phyloP scores from a whole-genome alignment of 2,329 filamentous ascomycete species.

The Ceratocystis ficicola region DNA sequence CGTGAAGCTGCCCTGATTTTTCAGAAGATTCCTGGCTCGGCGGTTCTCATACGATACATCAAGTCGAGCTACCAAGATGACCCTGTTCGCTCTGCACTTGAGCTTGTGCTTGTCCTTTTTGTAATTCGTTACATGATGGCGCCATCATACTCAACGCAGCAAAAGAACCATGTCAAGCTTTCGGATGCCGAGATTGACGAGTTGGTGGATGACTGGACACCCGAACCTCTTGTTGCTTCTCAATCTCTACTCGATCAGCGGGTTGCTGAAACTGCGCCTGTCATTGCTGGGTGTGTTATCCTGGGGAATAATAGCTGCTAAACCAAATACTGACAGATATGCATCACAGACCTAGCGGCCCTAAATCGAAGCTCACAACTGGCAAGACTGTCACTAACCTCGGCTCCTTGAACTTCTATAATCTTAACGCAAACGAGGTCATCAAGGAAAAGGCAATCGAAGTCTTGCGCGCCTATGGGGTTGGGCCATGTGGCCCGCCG shows the following conservation, averaged over 20 bases:
- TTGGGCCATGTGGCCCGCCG: conserved; percentile 89
- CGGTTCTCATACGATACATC: conserved; percentile 89
- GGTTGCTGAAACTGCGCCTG: conserved; percentile 72
- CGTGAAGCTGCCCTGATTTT: conserved; percentile 52
- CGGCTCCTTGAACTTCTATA: conserved; percentile 94
- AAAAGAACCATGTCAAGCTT: conserved; percentile 78
- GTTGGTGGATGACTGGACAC: conserved; percentile 89
- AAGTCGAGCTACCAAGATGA: conserved; percentile 97
- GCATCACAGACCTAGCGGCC: conserved; percentile 64
- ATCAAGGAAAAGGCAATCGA: conserved; percentile 93
- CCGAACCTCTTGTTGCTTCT: conserved; percentile 73
- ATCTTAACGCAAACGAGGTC: conserved; percentile 83
- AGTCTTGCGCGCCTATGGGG: conserved; percentile 86
- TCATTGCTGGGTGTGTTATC: conserved; percentile 65
- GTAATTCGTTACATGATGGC: conserved; percentile 86
- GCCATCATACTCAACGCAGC: conserved; percentile 83
- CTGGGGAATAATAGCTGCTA: not conserved
- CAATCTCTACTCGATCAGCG: conserved; percentile 63
- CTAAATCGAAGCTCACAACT: conserved; percentile 76
- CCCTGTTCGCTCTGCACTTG: conserved; percentile 82
- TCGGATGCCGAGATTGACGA: conserved; percentile 97
- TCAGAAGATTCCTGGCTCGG: conserved; percentile 84
- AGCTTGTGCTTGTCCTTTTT: conserved; percentile 87
- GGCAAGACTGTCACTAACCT: conserved; percentile 88
- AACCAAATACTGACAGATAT: not conserved